Conservation (phyloP, 108 stramenopile species). For the Fistulifera solaris region DNA sequence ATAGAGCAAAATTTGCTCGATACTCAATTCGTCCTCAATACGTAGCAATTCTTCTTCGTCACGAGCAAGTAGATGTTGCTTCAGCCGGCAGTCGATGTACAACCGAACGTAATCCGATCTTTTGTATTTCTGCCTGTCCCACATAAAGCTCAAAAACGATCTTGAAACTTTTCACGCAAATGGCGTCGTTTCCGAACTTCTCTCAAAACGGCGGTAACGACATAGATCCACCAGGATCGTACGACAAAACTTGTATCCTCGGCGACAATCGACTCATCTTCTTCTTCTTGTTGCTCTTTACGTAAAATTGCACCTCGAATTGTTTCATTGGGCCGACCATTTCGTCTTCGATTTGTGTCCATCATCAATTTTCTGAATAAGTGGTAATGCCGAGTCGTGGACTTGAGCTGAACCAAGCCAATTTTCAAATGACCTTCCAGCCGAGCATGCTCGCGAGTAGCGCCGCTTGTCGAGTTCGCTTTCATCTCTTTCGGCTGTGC, state of each 20-base stretch:
- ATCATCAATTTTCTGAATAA: constrained; percentile 35
- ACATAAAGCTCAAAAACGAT: constrained; percentile 33
- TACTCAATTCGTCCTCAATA: constrained; percentile 54
- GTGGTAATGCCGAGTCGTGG: constrained; percentile 51
- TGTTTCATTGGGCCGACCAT: constrained; percentile 46
- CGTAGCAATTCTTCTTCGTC: constrained; percentile 21
- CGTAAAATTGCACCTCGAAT: constrained; percentile 14
- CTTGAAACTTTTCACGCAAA: constrained; percentile 19
- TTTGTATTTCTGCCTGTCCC: constrained; percentile 39
- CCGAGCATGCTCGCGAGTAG: background rate
- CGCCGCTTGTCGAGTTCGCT: background rate
- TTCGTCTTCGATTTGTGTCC: constrained; percentile 38
- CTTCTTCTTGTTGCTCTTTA: background rate
- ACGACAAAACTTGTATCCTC: constrained; percentile 17
- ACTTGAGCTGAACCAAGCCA: constrained; percentile 37
- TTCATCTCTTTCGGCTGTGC: constrained; percentile 1
- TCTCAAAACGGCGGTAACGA: constrained; percentile 27
- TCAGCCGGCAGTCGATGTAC: constrained; percentile 34
- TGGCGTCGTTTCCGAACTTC: constrained; percentile 43
- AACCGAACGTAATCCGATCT: constrained; percentile 55
- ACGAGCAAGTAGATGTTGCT: background rate
- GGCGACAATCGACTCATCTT: background rate
- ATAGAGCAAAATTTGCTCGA: constrained; percentile 69
- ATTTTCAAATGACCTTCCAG: constrained; percentile 33
- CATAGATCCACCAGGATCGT: constrained; percentile 63